Percentiles rank a stretch among this genome's conserved stretches.
Evolutionary conservation across 2,329 filamentous ascomycete species (phyloP).

Genomic region (Aspergillus cejpii): DNA sequence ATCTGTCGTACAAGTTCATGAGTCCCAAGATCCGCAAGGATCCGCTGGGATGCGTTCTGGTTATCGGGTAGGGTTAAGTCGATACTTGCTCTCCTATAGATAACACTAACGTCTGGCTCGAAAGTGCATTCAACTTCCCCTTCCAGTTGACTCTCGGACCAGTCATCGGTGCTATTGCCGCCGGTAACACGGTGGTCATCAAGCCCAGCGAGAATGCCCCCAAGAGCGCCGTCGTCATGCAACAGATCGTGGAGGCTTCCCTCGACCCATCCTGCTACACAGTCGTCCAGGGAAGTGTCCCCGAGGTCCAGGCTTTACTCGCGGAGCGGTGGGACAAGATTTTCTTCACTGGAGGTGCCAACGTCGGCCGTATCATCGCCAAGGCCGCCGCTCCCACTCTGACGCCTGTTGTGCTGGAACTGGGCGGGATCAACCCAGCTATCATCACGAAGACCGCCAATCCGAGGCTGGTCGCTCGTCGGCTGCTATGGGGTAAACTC

Average conservation of each 20-base stretch:
- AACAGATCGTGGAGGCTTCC: constrained; percentile 66
- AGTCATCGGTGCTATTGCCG: constrained; percentile 81
- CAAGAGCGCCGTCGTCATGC: constrained; percentile 67
- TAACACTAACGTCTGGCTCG: background rate
- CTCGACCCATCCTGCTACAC: constrained; percentile 72
- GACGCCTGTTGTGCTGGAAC: constrained; percentile 81
- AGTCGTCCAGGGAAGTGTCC: constrained; percentile 71
- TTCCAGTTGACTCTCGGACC: constrained; percentile 72
- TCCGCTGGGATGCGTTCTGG: constrained; percentile 71
- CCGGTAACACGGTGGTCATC: constrained; percentile 79
- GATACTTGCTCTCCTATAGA: background rate
- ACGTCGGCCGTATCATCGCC: constrained; percentile 77
- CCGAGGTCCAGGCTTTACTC: constrained; percentile 74
- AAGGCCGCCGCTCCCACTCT: constrained; percentile 84
- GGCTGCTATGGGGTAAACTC: constrained; percentile 83
- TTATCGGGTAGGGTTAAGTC: constrained; percentile 61
- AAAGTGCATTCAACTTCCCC: constrained; percentile 83
- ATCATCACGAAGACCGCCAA: constrained; percentile 82
- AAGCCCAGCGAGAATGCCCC: constrained; percentile 86
- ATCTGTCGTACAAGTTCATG: constrained; percentile 61
- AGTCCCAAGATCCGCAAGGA: constrained; percentile 76
- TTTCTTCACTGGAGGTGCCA: constrained; percentile 80
- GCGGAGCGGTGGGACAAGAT: constrained; percentile 96
- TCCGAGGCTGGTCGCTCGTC: constrained; percentile 68
- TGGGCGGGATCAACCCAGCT: constrained; percentile 86